These are phyloP conservation scores for Didymellaceae sp. DNA, from an alignment of 2,329 filamentous ascomycete genomes.

Conservation along the genomic window DNA sequence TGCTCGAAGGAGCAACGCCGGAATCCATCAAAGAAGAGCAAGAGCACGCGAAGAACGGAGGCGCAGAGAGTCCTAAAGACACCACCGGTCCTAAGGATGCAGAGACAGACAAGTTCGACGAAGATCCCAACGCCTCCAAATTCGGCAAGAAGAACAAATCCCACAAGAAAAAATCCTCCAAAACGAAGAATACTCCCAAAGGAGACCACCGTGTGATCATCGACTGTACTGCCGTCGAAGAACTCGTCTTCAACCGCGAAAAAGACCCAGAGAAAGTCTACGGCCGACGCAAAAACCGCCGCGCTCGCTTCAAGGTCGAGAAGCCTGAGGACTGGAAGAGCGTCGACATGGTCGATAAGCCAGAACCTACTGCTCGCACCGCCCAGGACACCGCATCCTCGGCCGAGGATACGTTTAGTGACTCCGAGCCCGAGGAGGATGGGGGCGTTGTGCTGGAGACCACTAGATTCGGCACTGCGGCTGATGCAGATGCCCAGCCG, in stretches of 20 bases:
- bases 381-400: constrained; percentile 15
- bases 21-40: constrained; percentile 36
- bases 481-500: too few relatives aligned
- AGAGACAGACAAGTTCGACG: constrained; percentile 6
- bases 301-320: constrained; percentile 48
- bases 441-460: constrained; percentile 4
- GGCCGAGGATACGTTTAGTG: constrained; percentile 16
- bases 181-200: constrained; percentile 44
- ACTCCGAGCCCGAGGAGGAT: constrained; percentile 24
- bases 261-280: constrained; percentile 55
- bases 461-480: too few relatives aligned
- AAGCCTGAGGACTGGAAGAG: constrained; percentile 52
- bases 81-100: constrained; percentile 1
- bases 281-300: constrained; percentile 56
- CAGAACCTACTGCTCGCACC: constrained; percentile 6
- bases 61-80: not conserved
- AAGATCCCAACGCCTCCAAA: not conserved
- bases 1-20: constrained; percentile 45
- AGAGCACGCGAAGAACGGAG: not conserved
- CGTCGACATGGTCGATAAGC: constrained; percentile 53
- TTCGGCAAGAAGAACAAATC: constrained; percentile 20
- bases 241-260: constrained; percentile 56
- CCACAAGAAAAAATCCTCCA: constrained; percentile 38
- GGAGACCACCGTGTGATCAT: constrained; percentile 60
- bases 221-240: constrained; percentile 59